These are phyloP conservation scores for Globisporangium lucens DNA, from an alignment of 352 stramenopile species.

Conservation along the genomic window DNA sequence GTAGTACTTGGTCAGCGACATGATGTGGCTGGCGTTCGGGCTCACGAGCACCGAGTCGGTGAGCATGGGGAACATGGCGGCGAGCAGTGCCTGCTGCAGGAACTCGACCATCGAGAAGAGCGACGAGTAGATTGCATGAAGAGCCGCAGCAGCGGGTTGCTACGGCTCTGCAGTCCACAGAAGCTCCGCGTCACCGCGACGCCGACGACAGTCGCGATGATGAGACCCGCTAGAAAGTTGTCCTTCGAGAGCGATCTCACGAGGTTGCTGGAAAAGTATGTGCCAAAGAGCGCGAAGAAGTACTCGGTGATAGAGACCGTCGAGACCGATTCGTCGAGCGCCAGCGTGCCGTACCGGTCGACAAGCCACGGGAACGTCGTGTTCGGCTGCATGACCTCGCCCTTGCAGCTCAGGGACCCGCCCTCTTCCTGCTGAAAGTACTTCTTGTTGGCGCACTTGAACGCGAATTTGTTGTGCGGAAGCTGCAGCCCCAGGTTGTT, in stretches of 20 bases:
- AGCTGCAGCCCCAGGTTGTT: conserved; percentile 25
- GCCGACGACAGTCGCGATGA: conserved; percentile 36
- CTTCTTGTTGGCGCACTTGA: conserved; percentile 52
- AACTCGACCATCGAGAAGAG: conserved; percentile 59
- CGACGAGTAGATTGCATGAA: conserved; percentile 60
- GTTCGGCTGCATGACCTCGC: conserved; percentile 25
- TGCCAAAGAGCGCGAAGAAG: conserved; percentile 33
- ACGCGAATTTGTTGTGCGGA: conserved; percentile 42
- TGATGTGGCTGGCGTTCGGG: conserved; percentile 27
- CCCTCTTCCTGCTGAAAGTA: conserved; percentile 35
- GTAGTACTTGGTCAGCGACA: conserved; percentile 45
- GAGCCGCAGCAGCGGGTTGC: conserved; percentile 55
- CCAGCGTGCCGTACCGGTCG: conserved; percentile 36
- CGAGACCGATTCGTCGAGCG: conserved; percentile 38
- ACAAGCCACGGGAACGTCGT: conserved; percentile 59
- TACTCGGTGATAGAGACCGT: conserved; percentile 42
- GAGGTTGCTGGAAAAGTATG: conserved; percentile 56
- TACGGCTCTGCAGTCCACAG: conserved; percentile 25
- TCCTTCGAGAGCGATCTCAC: conserved; percentile 35
- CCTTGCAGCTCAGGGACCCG: conserved; percentile 30
- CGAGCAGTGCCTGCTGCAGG: conserved; percentile 46
- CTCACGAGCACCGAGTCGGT: conserved; percentile 40
- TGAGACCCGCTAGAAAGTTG: conserved; percentile 40
- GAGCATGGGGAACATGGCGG: conserved; percentile 49
- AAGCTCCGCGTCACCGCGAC: conserved; percentile 18